Percentiles rank a stretch among this genome's conserved stretches.
Conservation (phyloP, 192 early-diverging fungal species). For the Entomortierella beljakovae region DNA sequence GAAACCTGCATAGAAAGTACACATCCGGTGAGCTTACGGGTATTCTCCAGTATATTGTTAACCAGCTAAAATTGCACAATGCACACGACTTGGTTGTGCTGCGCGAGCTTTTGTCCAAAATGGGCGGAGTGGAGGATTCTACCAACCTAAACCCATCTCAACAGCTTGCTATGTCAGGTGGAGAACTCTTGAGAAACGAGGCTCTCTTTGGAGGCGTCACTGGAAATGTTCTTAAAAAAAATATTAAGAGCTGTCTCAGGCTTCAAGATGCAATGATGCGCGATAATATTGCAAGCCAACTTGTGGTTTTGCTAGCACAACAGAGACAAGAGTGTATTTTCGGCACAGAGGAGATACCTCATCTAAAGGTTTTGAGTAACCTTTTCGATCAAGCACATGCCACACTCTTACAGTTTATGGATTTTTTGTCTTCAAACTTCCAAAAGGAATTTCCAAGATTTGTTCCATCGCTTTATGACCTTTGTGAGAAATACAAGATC, state of each 20-base stretch:
- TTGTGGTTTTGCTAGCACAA: constrained; percentile 74
- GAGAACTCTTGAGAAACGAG: constrained; percentile 69
- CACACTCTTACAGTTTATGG: constrained; percentile 71
- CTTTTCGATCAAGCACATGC: constrained; percentile 72
- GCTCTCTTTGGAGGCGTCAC: constrained; percentile 61
- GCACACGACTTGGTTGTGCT: constrained; percentile 75
- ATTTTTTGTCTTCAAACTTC: constrained; percentile 67
- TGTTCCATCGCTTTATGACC: constrained; percentile 61
- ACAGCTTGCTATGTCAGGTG: constrained; percentile 71
- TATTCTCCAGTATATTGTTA: constrained; percentile 72
- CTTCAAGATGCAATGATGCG: constrained; percentile 69
- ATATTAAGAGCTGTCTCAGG: constrained; percentile 56
- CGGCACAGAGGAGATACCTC: constrained; percentile 47
- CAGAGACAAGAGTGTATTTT: constrained; percentile 63
- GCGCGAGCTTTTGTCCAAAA: constrained; percentile 75
- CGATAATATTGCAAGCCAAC: constrained; percentile 60
- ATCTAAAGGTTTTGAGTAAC: constrained; percentile 69
- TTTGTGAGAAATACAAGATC: constrained; percentile 69
- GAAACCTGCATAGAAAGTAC: constrained; percentile 74
- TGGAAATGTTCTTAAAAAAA: constrained; percentile 59
- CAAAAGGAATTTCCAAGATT: constrained; percentile 57
- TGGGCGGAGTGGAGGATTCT: constrained; percentile 77
- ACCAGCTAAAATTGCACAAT: constrained; percentile 66
- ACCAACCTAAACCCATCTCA: constrained; percentile 66
- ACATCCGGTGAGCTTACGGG: constrained; percentile 70